Evolutionary conservation across 1,284 basidiomycete species (phyloP), one percentile per base, ranked within the genome.

Genomic region (Melampsora occidentalis): DNA sequence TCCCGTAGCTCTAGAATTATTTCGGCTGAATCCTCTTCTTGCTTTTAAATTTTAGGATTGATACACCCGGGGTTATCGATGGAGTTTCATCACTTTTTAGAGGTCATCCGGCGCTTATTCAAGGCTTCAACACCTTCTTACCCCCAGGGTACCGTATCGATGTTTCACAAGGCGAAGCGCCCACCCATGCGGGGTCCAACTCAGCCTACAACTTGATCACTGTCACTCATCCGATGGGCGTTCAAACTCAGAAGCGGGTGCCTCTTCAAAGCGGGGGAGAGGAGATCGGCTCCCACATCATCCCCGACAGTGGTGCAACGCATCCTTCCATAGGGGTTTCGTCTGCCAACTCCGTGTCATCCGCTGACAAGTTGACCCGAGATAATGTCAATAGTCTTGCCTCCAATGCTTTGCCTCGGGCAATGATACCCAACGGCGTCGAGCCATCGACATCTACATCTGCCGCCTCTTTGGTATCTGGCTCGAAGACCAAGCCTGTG

Each of bases 41-140:
- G 48, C 48, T 72, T n/a, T n/a, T n/a, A n/a, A n/a, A n/a, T 42
- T 25, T 59, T 84, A 97, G 94, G 78, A 97, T 99, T 83, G 96
- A 99, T 86, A 99, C 97, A 0, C 97, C 96, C 0, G 96, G 95
- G 78, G 97, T 99, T 81, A 99, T 99, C 82, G 90, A 95, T 81
- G 91, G 97, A 77, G 96, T 99, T 71, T 98, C 95, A 1, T 89
- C 88, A 79, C 89, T 99, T 62, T 99, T 99, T 84, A 89, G 93
- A 80, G 94, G 94, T 16, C 94, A 98, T 84, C 93, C 92, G 1
- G 84, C 87, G 78, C 91, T 99, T 80, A 98, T 99, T 76, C 92
- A 97, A 84, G 97, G 97, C 46, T 99, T 99, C 88, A 99, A 99
- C 85, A 98, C 96, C 2, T 99, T 99, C 85, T 88, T 99, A 2